These are phyloP conservation scores for Chlorella variabilis DNA, from an alignment of 163 green algal genomes.

Conservation along the genomic window DNA sequence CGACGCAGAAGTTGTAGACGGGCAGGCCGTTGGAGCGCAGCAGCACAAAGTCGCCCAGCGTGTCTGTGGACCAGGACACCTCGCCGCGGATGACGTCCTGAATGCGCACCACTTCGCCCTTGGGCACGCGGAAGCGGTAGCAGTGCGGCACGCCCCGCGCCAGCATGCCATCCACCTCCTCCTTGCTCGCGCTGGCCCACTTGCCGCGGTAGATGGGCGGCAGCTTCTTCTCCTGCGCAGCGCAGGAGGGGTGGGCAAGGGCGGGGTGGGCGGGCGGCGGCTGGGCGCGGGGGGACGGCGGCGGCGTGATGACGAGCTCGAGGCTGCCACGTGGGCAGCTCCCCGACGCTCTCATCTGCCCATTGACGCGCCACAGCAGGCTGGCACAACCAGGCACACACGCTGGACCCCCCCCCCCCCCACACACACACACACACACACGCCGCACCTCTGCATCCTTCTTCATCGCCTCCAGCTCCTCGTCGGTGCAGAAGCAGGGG, in stretches of 20 bases:
- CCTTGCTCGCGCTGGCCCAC: conserved; percentile 87
- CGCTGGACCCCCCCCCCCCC: conserved; percentile 34
- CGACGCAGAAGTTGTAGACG: conserved; percentile 99
- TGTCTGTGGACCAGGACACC: conserved; percentile 96
- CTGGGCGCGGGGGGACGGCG: too few species aligned
- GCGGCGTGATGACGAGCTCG: too few species aligned
- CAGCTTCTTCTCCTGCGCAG: conserved; percentile 78
- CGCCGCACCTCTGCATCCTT: conserved; percentile 79
- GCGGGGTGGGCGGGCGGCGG: too few species aligned
- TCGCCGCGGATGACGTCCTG: conserved; percentile 92
- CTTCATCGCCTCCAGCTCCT: conserved; percentile 94
- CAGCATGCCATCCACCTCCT: conserved; percentile 90
- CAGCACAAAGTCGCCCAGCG: conserved; percentile 98
- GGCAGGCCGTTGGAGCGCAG: conserved; percentile 96
- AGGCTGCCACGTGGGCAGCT: too few species aligned
- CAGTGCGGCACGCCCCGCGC: conserved; percentile 85
- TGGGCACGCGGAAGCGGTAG: conserved; percentile 95
- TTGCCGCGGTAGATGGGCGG: conserved; percentile 94
- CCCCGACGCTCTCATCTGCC: too few species aligned
- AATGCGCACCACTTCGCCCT: conserved; percentile 71
- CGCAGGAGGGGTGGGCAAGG: neutral
- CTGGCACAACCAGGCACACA: too few species aligned
- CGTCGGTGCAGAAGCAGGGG: conserved; percentile 99
- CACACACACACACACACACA: neutral
- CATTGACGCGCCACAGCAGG: too few species aligned